Evolutionary conservation across 2,329 filamentous ascomycete species (phyloP).

Genomic region (Eutypa lata): DNA sequence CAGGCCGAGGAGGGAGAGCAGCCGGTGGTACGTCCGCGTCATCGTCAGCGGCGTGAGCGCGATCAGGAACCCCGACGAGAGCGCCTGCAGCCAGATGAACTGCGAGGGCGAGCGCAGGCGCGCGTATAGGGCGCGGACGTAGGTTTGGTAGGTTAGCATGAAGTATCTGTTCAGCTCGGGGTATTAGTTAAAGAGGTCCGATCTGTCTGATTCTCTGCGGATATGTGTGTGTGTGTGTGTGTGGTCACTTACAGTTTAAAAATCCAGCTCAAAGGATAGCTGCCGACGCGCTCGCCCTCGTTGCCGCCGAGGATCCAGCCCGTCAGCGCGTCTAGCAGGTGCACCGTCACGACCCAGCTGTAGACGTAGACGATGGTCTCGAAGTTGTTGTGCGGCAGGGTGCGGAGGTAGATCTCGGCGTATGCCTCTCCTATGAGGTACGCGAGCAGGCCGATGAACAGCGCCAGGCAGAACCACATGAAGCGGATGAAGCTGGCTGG

Average conservation of each 20-base stretch:
- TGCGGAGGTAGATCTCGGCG: slow-evolving; percentile 65
- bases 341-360: slow-evolving; percentile 65
- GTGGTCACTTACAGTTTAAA: slow-evolving; percentile 61
- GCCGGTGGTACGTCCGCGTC: slow-evolving; percentile 55
- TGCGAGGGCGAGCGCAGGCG: slow-evolving; percentile 63
- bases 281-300: slow-evolving; percentile 64
- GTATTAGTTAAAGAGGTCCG: slow-evolving; percentile 12
- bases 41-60: slow-evolving; percentile 63
- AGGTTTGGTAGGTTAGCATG: slow-evolving; percentile 68
- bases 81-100: slow-evolving; percentile 62
- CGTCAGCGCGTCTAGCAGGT: slow-evolving; percentile 61
- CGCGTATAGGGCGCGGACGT: slow-evolving; percentile 66
- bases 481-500: slow-evolving; percentile 67
- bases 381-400: slow-evolving; percentile 62
- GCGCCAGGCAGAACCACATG: slow-evolving; percentile 65
- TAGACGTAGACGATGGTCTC: slow-evolving; percentile 70
- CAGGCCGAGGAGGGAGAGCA: slow-evolving; percentile 50
- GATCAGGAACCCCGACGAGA: slow-evolving; percentile 62
- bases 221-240: too few relatives aligned
- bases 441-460: slow-evolving; percentile 60
- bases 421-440: slow-evolving; percentile 68
- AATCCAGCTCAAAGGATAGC: slow-evolving; percentile 68
- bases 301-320: slow-evolving; percentile 65
- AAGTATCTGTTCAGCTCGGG: slow-evolving; percentile 54
- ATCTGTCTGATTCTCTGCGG: too few relatives aligned